Percentiles rank a stretch among this genome's conserved stretches.
Conservation (phyloP, 768 basidiomycete genomes). For the Psilocybe sp. region DNA sequence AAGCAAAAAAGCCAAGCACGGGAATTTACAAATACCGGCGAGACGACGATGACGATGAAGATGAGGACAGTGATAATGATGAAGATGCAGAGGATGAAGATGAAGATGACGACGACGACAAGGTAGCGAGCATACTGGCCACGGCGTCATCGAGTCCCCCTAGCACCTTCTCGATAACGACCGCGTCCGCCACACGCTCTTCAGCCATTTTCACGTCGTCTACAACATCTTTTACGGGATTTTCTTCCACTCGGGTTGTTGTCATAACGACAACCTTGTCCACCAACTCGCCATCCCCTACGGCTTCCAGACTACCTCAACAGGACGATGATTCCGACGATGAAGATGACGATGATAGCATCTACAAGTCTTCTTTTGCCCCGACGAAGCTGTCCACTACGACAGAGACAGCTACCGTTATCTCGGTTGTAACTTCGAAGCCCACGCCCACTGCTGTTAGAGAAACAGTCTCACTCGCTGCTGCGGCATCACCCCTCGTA, state of each 20-base stretch:
- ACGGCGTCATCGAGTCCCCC: too few species aligned
- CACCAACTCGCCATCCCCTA: background rate
- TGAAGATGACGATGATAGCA: background rate
- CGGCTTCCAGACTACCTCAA: background rate
- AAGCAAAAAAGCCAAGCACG: background rate
- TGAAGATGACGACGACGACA: background rate
- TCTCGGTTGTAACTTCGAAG: background rate
- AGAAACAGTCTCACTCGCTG: background rate
- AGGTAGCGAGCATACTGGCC: too few species aligned
- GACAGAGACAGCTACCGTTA: background rate
- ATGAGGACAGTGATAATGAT: constrained; percentile 7
- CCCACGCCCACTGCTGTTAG: background rate
- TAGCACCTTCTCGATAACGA: too few species aligned
- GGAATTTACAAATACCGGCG: background rate
- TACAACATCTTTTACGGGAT: too few species aligned
- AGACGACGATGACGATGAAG: background rate
- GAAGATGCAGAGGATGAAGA: background rate
- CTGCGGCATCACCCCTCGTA: background rate
- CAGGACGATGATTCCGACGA: constrained; percentile 4
- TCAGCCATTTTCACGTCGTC: too few species aligned
- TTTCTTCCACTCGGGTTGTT: too few species aligned
- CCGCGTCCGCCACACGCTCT: too few species aligned
- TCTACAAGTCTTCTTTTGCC: background rate
- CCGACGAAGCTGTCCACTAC: background rate
- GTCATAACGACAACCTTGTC: too few species aligned